Conservation (phyloP, 768 basidiomycete genomes). For the Roridomyces roridus region DNA sequence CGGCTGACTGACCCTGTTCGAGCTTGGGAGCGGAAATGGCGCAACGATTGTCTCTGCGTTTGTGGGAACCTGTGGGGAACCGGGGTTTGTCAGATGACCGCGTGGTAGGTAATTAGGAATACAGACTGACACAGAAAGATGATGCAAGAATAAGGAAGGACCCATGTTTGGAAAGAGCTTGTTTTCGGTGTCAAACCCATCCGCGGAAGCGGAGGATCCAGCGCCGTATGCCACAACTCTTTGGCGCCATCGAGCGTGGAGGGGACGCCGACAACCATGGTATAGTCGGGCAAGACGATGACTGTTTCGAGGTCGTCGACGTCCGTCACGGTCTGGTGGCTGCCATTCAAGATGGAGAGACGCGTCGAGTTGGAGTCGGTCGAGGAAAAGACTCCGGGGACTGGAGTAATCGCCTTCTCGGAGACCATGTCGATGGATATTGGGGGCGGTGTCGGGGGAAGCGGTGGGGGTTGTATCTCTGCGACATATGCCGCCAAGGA, state of each 20-base stretch:
- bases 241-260: conserved; percentile 69
- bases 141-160: conserved; percentile 88
- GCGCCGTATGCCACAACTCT: conserved; percentile 66
- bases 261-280: conserved; percentile 76
- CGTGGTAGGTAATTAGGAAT: conserved; percentile 14
- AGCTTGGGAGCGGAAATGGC: conserved; percentile 86
- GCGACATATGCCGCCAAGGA: conserved; percentile 69
- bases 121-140: conserved; percentile 81
- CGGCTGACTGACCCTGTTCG: conserved; percentile 62
- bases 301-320: conserved; percentile 74
- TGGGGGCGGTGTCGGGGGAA: conserved; percentile 33
- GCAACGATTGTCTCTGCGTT: conserved; percentile 91
- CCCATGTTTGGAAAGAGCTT: conserved; percentile 68
- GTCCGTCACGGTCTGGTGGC: conserved; percentile 75
- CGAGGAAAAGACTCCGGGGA: conserved; percentile 64
- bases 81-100: conserved; percentile 15
- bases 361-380: conserved; percentile 59
- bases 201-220: conserved; percentile 64
- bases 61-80: conserved; percentile 79
- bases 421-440: conserved; percentile 25
- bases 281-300: conserved; percentile 93
- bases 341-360: conserved; percentile 84
- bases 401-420: conserved; percentile 38
- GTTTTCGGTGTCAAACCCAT: conserved; percentile 50
- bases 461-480: conserved; percentile 34